Evolutionary conservation across 148 eudicot species (phyloP), one percentile per base, ranked within the genome.

Genomic region (Diospyros kaki): DNA sequence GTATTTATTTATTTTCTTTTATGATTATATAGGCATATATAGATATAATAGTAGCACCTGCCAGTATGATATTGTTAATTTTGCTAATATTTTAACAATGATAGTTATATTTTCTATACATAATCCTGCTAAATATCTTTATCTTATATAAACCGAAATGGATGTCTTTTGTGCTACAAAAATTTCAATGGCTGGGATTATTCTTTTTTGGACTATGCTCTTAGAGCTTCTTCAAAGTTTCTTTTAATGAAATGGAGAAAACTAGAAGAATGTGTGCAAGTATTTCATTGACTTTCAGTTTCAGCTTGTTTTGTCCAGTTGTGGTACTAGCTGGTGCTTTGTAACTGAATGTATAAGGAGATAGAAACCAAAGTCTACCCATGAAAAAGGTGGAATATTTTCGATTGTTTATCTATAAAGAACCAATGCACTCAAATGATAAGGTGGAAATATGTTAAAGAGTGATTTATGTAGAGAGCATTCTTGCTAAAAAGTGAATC

Each of bases 111-210:
- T n/a, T 64, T 1, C 48, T 50, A 39, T 51, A 66, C 69, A 52
- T 9, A 46, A 41, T 67, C 55, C 58, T 68, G 38, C 28, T 3
- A 18, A 18, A 4, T 77, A 5, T 40, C 48, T 4, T 62, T 53
- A 44, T 52, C 43, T 58, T 42, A 4, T 17, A 10, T 52, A 54
- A 69, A 52, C 52, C 52, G 5, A 61, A 17, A 53, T 53, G 64
- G 18, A 71, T 55, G 40, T 63, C 2, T 39, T 59, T 28, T 28
- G 71, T 75, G 68, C 28, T 71, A 64, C 17, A 46, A 44, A 56
- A 38, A 4, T 39, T 18, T 52, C 10, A 63, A 38, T 75, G 44
- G 73, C 5, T 46, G 15, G 9, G 48, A 50, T 68, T 10, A 51
- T 12, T 60, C 42, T 68, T 68, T 67, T 58, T 39, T 13, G 13